Evolutionary conservation across 345 rosid genomes (phyloP), one percentile per base, ranked within the genome.

Genomic region (Moricandia arvensis): DNA sequence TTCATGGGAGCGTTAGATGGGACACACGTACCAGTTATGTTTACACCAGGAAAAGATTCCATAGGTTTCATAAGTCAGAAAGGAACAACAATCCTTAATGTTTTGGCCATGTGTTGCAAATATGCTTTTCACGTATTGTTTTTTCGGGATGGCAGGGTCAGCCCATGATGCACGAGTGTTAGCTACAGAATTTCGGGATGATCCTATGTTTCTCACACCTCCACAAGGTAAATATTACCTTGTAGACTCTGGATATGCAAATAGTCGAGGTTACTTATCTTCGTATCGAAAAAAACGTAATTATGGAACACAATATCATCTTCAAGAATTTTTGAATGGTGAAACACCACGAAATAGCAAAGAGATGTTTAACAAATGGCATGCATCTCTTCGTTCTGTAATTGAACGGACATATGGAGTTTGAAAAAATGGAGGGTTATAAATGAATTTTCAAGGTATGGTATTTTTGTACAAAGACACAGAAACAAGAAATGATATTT

Each of bases 361-460:
- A 47, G 16, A 47, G 17, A 47, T 47, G 54, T 47, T n/a, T 47
- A 47, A 47, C 54, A 47, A 8, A 47, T n/a, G 54, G 54, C 17
- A 47, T 47, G 8, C 54, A 6, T 47, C 54, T 7, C 17, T 47
- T 7, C 54, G 8, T 15, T 47, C 54, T 38, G n/a, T 38, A 38
- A 38, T 10, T 11, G 8, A 47, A 6, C 7, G 34, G 12, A 68
- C 34, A 12, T 68, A 51, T 33, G 18, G 60, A 11, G 71, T 51
- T 0, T 67, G 47, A 68, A 31, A 15, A 68, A 68, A 7, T 68
- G 61, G 47, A 68, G 31, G 2, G 47, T 53, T 33, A 17, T 53
- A 33, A 68, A 68, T 68, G 33, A 68, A 12, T 53, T 53, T 68
- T 10, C 4, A 17, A 68, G 47, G 7, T 53, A 68, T 68, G 30